A percentile compares a stretch with the other conserved stretches of the same genome.
Conservation (phyloP, 768 basidiomycete species). For the Udeniomyces megalosporus region DNA sequence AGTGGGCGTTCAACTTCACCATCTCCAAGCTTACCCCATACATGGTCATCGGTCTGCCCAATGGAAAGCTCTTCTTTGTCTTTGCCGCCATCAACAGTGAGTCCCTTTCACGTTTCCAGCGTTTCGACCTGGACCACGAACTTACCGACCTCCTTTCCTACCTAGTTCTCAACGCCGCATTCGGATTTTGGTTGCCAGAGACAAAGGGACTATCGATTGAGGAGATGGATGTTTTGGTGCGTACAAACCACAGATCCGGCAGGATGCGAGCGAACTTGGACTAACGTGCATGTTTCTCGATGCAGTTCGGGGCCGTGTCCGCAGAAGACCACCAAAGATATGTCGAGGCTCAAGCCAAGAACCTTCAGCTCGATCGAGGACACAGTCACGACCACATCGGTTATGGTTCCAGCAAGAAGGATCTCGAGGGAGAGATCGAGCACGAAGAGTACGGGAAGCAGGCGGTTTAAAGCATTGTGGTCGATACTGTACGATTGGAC, state of each 20-base stretch:
- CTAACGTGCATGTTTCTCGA: background rate
- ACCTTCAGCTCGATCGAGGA: background rate
- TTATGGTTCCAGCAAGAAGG: too few species aligned
- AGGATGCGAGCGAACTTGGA: background rate
- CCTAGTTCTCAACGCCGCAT: constrained; percentile 9
- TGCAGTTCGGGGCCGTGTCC: constrained; percentile 6
- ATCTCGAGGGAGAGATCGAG: background rate
- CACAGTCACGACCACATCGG: background rate
- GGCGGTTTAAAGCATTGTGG: too few species aligned
- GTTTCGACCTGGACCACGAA: background rate
- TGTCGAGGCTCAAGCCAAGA: background rate
- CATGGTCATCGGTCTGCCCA: constrained; percentile 7
- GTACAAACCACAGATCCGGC: too few species aligned
- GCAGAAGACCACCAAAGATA: constrained; percentile 9
- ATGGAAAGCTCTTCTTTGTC: constrained; percentile 9
- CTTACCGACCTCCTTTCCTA: background rate
- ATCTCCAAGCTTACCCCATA: constrained; percentile 13
- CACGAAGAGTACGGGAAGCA: background rate
- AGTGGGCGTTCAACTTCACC: constrained; percentile 13
- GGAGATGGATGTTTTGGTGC: constrained; percentile 9
- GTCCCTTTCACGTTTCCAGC: background rate
- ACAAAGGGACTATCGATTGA: constrained; percentile 1
- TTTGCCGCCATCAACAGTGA: background rate
- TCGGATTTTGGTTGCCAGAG: constrained; percentile 13
- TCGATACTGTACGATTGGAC: too few species aligned